Evolutionary conservation across 2,329 filamentous ascomycete genomes (phyloP).

Genomic region (Rachicladosporium sp.): DNA sequence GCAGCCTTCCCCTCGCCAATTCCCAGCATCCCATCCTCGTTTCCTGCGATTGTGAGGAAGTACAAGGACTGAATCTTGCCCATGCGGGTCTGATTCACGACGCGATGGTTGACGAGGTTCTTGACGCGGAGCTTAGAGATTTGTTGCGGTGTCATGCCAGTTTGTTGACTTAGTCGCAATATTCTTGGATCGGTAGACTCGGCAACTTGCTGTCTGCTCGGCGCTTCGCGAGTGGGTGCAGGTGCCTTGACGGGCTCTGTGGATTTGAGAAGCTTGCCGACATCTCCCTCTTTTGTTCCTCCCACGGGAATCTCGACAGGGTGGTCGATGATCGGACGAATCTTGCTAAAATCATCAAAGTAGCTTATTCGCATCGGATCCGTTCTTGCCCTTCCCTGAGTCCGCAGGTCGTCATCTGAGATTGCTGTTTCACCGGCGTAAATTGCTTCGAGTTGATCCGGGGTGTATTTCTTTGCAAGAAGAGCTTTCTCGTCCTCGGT

Average conservation of each 20-base stretch:
- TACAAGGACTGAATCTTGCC: conserved; percentile 78
- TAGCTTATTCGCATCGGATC: conserved; percentile 65
- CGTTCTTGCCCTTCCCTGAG: conserved; percentile 57
- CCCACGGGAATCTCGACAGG: conserved; percentile 20
- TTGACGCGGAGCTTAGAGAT: conserved; percentile 51
- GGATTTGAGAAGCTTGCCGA: conserved; percentile 20
- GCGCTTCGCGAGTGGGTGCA: conserved; percentile 17
- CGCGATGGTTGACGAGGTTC: conserved; percentile 58
- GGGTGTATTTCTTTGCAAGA: conserved; percentile 59
- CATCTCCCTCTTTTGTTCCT: conserved; percentile 18
- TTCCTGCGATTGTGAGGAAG: conserved; percentile 70
- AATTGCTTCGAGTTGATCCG: conserved; percentile 70
- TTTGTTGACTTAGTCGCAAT: conserved; percentile 43
- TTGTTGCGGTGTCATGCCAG: conserved; percentile 39
- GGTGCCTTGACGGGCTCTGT: conserved; percentile 18
- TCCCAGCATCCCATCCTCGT: conserved; percentile 73
- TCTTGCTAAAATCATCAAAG: conserved; percentile 67
- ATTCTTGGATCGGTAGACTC: conserved; percentile 31
- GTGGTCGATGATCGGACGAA: conserved; percentile 69
- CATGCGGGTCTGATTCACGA: conserved; percentile 89
- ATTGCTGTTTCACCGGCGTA: conserved; percentile 69
- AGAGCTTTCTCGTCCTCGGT: conserved; percentile 50
- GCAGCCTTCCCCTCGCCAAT: conserved; percentile 82
- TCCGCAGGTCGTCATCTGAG: conserved; percentile 58
- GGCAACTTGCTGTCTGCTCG: conserved; percentile 10